Evolutionary conservation across 495 filamentous ascomycete genomes (phyloP), one percentile per base, ranked within the genome.

Genomic region (Penicillium crystallinum): DNA sequence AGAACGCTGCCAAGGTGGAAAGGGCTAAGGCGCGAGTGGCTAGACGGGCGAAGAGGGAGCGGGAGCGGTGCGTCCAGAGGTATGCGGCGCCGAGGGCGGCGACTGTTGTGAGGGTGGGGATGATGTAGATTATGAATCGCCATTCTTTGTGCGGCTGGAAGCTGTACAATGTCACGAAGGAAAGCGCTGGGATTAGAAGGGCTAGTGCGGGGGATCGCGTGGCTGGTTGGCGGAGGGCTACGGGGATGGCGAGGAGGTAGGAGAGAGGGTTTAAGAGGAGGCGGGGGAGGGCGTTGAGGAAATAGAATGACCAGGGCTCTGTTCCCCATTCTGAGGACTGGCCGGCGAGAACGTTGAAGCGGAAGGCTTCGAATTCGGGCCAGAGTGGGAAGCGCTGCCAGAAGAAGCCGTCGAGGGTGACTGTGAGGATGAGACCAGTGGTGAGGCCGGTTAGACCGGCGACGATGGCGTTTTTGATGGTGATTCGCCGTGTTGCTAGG

Each of bases 111-210:
- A 97, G 70, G 0, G 83, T 73, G 0, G 95, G 95, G 37, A 95
- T 77, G 57, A 82, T 74, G 71, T 97, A 97, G 52, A 97, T 77
- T 56, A 99, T 87, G 74, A 99, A 99, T 17, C 93, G 87, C 73
- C 89, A 88, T 71, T 99, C 93, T 66, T 99, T 99, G 69, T 99
- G 93, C 4, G 93, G 91, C 38, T 95, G 85, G 43, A 78, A 53
- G 41, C 88, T 92, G 72, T 96, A 98, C 33, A 93, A 65, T 0
- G 79, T 77, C 6, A 93, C 74, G 59, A 95, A 99, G 17, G 77
- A 61, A 3, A 93, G 34, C 4, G 78, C 77, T 0, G 95, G 90
- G 21, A 85, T 50, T 2, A 88, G 64, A 15, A 95, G 63, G 14
- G 77, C 76, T 5, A 72, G 46, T 3, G 79, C 79, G 0, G 70